phyloP scores from a whole-genome alignment of 2,329 filamentous ascomycete species.

The Exophiala xenobiotica region DNA sequence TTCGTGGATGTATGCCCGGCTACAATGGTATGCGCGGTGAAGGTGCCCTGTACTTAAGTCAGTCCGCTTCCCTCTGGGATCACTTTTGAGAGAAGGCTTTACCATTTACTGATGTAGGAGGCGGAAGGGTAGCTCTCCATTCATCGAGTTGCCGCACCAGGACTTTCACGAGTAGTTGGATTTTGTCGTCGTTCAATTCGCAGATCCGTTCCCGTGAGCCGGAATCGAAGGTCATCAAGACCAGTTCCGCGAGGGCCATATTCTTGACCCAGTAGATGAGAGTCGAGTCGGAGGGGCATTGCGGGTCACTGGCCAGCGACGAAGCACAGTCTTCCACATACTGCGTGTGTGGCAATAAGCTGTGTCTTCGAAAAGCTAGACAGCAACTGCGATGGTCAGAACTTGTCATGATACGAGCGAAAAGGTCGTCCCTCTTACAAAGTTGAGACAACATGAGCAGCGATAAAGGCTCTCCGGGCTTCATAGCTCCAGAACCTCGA shows the following conservation, averaged over 20 bases:
- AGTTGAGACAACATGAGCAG: slow-evolving; percentile 11
- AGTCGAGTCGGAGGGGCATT: slow-evolving; percentile 12
- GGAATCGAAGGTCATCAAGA: slow-evolving; percentile 11
- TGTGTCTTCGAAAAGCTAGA: neutral
- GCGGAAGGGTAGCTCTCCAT: slow-evolving; percentile 7
- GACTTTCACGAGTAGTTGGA: slow-evolving; percentile 10
- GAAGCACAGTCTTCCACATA: slow-evolving; percentile 19
- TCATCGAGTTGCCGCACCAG: slow-evolving; percentile 11
- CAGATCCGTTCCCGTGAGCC: slow-evolving; percentile 14
- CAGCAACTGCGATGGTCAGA: neutral
- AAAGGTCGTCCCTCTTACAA: slow-evolving; percentile 2
- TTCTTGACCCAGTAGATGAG: slow-evolving; percentile 5
- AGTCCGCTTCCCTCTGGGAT: neutral
- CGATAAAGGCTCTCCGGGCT: slow-evolving; percentile 15
- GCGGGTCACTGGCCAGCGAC: slow-evolving; percentile 16
- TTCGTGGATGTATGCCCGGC: slow-evolving; percentile 15
- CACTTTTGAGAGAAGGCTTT: no score
- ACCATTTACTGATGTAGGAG: no score
- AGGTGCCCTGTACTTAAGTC: slow-evolving; percentile 7
- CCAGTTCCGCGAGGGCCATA: slow-evolving; percentile 13
- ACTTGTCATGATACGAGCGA: neutral
- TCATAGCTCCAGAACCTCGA: slow-evolving; percentile 20
- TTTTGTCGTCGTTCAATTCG: slow-evolving; percentile 19
- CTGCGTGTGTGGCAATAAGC: slow-evolving; percentile 8
- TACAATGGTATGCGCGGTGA: slow-evolving; percentile 2